Evolutionary conservation across 225 moss, liverwort and hornwort genomes (phyloP).

Genomic region (Sphagnum contortum): DNA sequence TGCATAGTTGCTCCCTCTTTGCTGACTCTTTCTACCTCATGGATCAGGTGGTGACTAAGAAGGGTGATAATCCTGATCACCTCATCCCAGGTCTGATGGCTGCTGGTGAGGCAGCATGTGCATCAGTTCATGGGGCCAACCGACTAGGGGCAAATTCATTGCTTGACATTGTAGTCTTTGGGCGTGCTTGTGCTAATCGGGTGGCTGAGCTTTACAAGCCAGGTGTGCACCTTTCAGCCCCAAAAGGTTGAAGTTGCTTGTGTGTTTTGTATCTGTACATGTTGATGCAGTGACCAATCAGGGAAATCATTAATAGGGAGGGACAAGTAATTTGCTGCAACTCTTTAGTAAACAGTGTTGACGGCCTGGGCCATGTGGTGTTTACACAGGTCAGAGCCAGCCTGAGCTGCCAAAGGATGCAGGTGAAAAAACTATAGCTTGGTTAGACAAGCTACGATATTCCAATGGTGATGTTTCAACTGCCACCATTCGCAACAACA

Average conservation of each 20-base stretch:
- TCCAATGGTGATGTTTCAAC: conserved; percentile 67
- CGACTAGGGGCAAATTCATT: conserved; percentile 94
- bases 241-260: not conserved
- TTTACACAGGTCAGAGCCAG: conserved; percentile 52
- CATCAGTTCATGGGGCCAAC: conserved; percentile 68
- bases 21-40: conserved; percentile 3
- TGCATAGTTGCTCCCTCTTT: no score
- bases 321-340: no score
- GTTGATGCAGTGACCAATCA: no score
- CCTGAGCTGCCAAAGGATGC: conserved; percentile 58
- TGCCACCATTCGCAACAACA: conserved; percentile 50
- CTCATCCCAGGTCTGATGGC: conserved; percentile 76
- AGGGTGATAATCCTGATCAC: conserved; percentile 51
- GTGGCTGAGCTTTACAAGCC: conserved; percentile 68
- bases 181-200: conserved; percentile 87
- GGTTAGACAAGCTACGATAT: conserved; percentile 88
- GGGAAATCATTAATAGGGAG: no score
- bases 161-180: conserved; percentile 90
- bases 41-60: conserved; percentile 75
- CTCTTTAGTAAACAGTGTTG: no score
- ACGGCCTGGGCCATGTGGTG: no score
- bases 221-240: conserved; percentile 18
- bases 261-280: no score
- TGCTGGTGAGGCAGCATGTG: conserved; percentile 64
- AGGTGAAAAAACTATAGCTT: conserved; percentile 78